A percentile compares a stretch with the other conserved stretches of the same genome.
Evolutionary conservation across 2,329 filamentous ascomycete genomes (phyloP).

Genomic region (Bipolaris bicolor): DNA sequence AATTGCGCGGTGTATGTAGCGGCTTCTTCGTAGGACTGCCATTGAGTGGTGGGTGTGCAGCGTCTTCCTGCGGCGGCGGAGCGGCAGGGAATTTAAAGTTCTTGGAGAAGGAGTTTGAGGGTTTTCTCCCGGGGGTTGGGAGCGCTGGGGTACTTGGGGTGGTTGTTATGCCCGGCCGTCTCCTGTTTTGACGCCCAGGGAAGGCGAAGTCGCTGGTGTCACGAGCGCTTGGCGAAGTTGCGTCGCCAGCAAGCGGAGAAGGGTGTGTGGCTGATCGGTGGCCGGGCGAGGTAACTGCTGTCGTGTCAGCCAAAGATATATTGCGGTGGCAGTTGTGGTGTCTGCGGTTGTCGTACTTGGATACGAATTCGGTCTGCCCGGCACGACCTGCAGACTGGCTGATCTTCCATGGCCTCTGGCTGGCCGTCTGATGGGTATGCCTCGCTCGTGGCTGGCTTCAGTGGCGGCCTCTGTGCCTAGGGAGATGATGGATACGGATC

Average conservation of each 20-base stretch:
- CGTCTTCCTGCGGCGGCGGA: conserved; percentile 39
- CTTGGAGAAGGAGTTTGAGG: conserved; percentile 52
- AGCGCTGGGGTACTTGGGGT: conserved; percentile 51
- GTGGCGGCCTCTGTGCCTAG: conserved; percentile 52
- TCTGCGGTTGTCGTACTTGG: conserved; percentile 30
- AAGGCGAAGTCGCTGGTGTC: conserved; percentile 39
- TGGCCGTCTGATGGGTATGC: conserved; percentile 52
- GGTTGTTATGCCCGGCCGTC: conserved; percentile 41
- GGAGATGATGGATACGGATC: conserved; percentile 59
- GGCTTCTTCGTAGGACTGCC: conserved; percentile 47
- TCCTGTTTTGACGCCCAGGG: conserved; percentile 36
- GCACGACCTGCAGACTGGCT: conserved; percentile 78
- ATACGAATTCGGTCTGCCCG: conserved; percentile 50
- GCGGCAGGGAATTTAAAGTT: conserved; percentile 65
- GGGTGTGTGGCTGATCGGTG: conserved; percentile 46
- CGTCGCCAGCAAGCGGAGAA: conserved; percentile 52
- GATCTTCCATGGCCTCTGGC: conserved; percentile 74
- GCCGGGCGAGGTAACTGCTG: conserved; percentile 37
- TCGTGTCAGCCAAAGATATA: conserved; percentile 24
- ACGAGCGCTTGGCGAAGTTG: conserved; percentile 42
- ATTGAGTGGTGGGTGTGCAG: conserved; percentile 34
- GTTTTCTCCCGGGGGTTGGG: conserved; percentile 46
- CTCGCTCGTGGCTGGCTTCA: conserved; percentile 37
- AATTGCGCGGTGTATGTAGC: conserved; percentile 36
- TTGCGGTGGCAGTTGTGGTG: not conserved